Evolutionary conservation across 495 filamentous ascomycete genomes (phyloP), one percentile per base, ranked within the genome.

Genomic region (Stereocaulon alpinum): DNA sequence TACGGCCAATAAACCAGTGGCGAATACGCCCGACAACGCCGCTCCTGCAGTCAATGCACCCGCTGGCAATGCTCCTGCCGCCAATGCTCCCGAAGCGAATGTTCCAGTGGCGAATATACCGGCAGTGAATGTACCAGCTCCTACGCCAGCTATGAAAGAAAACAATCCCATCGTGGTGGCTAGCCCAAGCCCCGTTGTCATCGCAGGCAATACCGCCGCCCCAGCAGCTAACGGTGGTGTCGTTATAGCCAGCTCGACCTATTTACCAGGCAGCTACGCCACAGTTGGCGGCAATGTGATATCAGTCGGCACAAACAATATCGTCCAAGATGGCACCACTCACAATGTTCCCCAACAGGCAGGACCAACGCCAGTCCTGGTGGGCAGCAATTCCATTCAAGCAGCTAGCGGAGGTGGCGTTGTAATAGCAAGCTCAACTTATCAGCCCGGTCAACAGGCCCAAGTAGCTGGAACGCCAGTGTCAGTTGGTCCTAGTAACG

Each of bases 341-440:
- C 29, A 52, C 9, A 52, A 37, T 18, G 29, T 52, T 22, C 49
- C 29, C 1, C 30, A 29, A 1, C 49, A 52, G 4, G 20, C 30
- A 27, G 49, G 18, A 52, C 49, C 27, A 52, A 52, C 49, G 5
- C 49, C 49, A n/a, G 49, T 52, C 3, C 49, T 52, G 17, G 49
- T 57, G 12, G 43, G 55, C 11, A 45, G 24, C 0, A 22, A 45
- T 15, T 42, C 30, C 4, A 47, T 55, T 22, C 12, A 55, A 27
- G 24, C 18, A 24, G 37, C 53, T 3, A 12, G 24, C 0, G 37
- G 34, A 24, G 53, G 53, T 29, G 53, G 53, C 18, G 40, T 55
- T 29, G 20, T 55, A 4, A 55, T 55, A 22, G 40, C 22, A 41
- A 43, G 53, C 2, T 42, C 37, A 15, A 55, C 37, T 14, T 43